Base-by-base conservation (phyloP, 805 yeast species). In the Cyberlindnera nakhonratchasimensis region DNA sequence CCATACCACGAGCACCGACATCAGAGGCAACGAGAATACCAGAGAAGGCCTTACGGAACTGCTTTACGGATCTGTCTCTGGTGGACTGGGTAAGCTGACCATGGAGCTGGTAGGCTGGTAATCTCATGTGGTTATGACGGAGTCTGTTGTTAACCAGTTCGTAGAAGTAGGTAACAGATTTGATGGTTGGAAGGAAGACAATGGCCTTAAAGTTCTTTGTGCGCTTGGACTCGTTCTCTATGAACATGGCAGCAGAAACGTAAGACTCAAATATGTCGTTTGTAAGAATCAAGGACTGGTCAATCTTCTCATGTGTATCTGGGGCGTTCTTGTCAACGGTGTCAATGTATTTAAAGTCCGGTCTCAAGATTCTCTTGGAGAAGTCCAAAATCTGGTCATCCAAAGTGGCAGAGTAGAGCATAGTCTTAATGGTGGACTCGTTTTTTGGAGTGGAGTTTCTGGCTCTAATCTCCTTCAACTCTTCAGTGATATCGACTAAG, bases 1-100 rank as follows among this genome's bases (percentile, higher is more conserved):
- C 97, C 83, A 91, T 81, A 53, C 98, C 98, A 67, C 98, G 80
- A 12, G 97, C 96, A 47, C 90, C 95, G 45, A 91, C 97, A 65
- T 89, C 96, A 6, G 96, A 86, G 42, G 91, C 82, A 41, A 91
- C 77, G 43, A 91, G 71, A 34, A 90, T 59, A 42, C 87, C 85
- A 22, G 63, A 45, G 20, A 59, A 54, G 13, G 70, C 53, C 42
- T 56, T 59, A 50, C 80, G 75, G 69, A 82, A 86, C 26, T 58
- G 57, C 38, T 69, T 70, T 28, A 85, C 78, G 20, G 78, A 63
- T 47, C 69, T 66, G 48, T 82, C 84, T 61, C 98, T 80, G 34
- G 69, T 72, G 20, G 70, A 67, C 65, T 87, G 96, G 22, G 82
- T 62, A 62, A 85, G 65, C 57, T 82, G 79, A 40, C 97, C 96